These are phyloP conservation scores for Nicotiana attenuata DNA, from an alignment of 257 asterid genomes.

Conservation along the genomic window DNA sequence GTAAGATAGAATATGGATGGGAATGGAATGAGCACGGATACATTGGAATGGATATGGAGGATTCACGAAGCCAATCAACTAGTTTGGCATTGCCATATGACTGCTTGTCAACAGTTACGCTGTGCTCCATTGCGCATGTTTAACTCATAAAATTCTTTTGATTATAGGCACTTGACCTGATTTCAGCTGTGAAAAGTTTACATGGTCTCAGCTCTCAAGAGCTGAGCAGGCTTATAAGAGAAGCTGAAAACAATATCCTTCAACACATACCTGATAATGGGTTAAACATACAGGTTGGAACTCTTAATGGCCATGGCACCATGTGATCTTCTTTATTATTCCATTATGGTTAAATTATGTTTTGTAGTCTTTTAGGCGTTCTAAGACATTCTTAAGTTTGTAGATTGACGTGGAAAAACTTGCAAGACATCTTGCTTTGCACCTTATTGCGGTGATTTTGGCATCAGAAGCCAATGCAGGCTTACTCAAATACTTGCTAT, in stretches of 20 bases:
- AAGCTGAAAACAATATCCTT: constrained; percentile 63
- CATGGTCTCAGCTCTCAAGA: constrained; percentile 79
- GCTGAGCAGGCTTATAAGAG: constrained; percentile 71
- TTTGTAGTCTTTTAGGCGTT: constrained; percentile 6
- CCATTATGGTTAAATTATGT: background rate
- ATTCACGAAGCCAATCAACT: background rate
- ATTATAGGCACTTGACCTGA: constrained; percentile 69
- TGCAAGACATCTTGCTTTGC: constrained; percentile 80
- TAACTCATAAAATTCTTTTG: constrained; percentile 1
- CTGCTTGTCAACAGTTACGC: background rate
- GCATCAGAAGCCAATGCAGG: constrained; percentile 67
- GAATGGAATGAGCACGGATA: background rate
- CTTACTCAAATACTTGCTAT: constrained; percentile 73
- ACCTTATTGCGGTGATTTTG: constrained; percentile 81
- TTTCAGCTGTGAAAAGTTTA: constrained; percentile 77
- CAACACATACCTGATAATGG: constrained; percentile 56
- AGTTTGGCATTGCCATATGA: constrained; percentile 17
- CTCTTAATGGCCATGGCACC: constrained; percentile 3
- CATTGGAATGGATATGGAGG: background rate
- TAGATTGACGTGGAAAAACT: constrained; percentile 83
- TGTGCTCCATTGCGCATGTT: background rate
- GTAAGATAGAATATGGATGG: background rate
- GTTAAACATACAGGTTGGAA: constrained; percentile 56
- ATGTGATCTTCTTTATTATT: background rate
- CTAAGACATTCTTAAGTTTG: constrained; percentile 22